phyloP scores from a whole-genome alignment of 768 basidiomycete genomes.

The Mycena pura region DNA sequence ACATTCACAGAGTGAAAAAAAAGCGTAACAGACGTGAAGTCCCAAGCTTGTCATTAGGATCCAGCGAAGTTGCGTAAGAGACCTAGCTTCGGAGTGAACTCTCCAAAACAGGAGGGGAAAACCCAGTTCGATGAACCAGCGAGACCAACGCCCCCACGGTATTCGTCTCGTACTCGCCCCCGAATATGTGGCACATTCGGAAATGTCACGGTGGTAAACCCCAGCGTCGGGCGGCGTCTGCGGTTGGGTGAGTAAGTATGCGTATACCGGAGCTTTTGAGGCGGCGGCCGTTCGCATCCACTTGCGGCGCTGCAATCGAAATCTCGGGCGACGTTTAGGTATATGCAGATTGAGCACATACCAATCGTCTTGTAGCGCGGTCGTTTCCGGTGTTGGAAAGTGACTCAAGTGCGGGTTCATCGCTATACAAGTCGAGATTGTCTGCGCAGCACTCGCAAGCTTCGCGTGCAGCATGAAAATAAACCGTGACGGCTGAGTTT shows the following conservation, averaged over 20 bases:
- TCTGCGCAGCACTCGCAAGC: too few species aligned
- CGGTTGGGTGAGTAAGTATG: conserved; percentile 52
- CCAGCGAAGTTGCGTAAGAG: conserved; percentile 45
- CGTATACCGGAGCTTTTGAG: conserved; percentile 45
- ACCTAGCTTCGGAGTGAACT: neutral
- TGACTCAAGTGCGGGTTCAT: too few species aligned
- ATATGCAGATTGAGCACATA: too few species aligned
- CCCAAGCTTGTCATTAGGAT: conserved; percentile 48
- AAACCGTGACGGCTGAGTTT: too few species aligned
- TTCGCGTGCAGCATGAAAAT: too few species aligned
- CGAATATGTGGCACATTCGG: conserved; percentile 46
- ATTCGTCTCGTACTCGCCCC: too few species aligned
- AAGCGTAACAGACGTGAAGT: conserved; percentile 31
- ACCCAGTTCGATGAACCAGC: conserved; percentile 17
- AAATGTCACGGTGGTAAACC: conserved; percentile 43
- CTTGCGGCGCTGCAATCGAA: conserved; percentile 45
- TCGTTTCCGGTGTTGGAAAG: too few species aligned
- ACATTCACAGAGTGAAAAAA: neutral
- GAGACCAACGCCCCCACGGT: conserved; percentile 30
- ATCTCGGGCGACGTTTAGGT: too few species aligned
- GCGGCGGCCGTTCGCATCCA: conserved; percentile 48
- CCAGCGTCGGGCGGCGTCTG: conserved; percentile 35
- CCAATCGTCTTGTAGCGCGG: too few species aligned
- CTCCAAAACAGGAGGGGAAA: neutral
- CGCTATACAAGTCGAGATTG: too few species aligned